These are phyloP conservation scores for Coprinopsis sp. DNA, from an alignment of 768 basidiomycete species.

Conservation along the genomic window DNA sequence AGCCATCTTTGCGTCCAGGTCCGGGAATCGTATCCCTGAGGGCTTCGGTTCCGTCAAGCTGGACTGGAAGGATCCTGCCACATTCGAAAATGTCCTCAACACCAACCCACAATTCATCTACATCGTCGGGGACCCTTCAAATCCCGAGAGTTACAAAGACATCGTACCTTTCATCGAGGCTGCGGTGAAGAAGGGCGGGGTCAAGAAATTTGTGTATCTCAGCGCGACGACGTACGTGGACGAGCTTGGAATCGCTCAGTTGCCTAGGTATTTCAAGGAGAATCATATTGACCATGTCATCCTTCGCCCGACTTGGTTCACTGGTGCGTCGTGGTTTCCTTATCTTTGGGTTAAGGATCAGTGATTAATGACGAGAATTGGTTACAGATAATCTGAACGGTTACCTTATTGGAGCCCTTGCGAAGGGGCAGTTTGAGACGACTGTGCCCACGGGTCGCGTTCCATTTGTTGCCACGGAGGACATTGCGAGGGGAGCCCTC, in stretches of 20 bases:
- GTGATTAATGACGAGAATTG: neutral
- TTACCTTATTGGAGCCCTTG: neutral
- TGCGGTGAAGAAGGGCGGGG: conserved; percentile 18
- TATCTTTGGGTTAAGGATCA: neutral
- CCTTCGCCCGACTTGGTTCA: conserved; percentile 24
- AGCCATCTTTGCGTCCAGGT: neutral
- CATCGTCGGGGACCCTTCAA: conserved; percentile 17
- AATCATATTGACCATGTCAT: conserved; percentile 18
- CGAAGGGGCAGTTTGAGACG: conserved; percentile 13
- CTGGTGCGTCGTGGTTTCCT: conserved; percentile 14
- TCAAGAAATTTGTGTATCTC: conserved; percentile 21
- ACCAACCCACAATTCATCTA: conserved; percentile 13
- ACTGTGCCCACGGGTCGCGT: conserved; percentile 17
- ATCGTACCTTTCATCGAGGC: conserved; percentile 21
- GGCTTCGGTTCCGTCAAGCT: conserved; percentile 18
- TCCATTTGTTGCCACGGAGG: conserved; percentile 19
- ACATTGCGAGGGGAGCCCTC: conserved; percentile 21
- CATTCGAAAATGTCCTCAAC: conserved; percentile 17
- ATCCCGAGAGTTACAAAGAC: conserved; percentile 10
- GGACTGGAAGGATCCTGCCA: conserved; percentile 21
- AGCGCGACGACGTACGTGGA: conserved; percentile 10
- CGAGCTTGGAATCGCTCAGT: neutral
- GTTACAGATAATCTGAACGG: conserved; percentile 3
- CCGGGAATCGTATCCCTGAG: conserved; percentile 6
- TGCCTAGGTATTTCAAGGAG: conserved; percentile 3